Evolutionary conservation across 1,139 yeast species (phyloP), one percentile per base, ranked within the genome.

Genomic region (Blastobotrys buckinghamii): DNA sequence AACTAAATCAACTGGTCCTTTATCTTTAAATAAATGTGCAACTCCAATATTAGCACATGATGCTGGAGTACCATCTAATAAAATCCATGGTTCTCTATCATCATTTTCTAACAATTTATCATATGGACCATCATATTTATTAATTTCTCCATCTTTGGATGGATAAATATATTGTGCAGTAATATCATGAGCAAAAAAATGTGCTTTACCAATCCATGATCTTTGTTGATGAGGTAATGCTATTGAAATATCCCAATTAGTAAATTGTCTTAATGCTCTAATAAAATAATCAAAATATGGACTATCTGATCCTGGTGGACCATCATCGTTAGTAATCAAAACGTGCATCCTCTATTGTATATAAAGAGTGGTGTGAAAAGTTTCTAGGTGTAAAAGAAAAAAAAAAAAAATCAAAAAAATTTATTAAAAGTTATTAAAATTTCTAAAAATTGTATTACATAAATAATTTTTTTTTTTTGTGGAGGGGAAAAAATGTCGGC

Each of bases 181-280:
- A 45, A 90, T 73, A 37, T 82, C 78, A 59, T 81, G 78, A 19
- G 95, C 97, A 2, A 96, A 95, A 63, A 90, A 81, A 69, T 90
- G 97, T 12, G 98, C 97, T 66, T 92, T 92, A 36, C 96, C 96
- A 51, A 89, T 90, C 98, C 98, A 92, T 10, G 97, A 89, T 58
- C 95, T 59, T 56, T 70, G 74, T 27, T 62, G 59, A 44, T 61
- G 58, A 13, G 97, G 97, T 5, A 92, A 83, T 29, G 84, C 90
- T 26, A 92, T 81, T 15, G 92, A 83, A 29, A 92, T 68, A 37
- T 84, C 79, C 97, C 97, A 92, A 61, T 85, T 81, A 13, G 96
- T 85, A 49, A 73, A 61, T 39, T 73, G 63, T 40, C 65, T 65
- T 49, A 92, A 75, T 48, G 87, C 87, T 55, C 84, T 84, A 12